Base-by-base conservation (phyloP, 148 eudicot genomes). In the Chenopodium suecicum region DNA sequence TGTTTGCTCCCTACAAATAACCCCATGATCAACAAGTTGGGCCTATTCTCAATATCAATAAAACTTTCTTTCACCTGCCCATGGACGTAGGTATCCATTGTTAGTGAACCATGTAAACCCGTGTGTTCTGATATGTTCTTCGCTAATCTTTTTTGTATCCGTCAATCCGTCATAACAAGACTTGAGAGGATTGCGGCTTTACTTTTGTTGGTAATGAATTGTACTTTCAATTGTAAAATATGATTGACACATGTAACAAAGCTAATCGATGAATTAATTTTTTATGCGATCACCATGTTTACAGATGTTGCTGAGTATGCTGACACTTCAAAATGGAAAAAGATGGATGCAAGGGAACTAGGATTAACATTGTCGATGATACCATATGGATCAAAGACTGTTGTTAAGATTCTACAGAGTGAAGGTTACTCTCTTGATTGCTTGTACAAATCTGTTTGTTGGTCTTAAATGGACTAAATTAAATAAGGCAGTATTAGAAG, bases 321-420 rank as follows among this genome's bases (percentile, higher is more conserved):
- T 76, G 91, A 89, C 37, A 52, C 77, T 76, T 88, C 94, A 48
- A 86, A 82, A 79, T 93, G 98, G 97, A 88, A 77, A 70, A 90
- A 84, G 87, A 17, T 93, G 88, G 89, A 93, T 89, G 85, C 98
- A 1, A 91, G 93, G 83, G 70, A 67, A 23, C 76, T 92, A 64
- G 98, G 98, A 58, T 79, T 95, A 37, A 41, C 74, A 3, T 32
- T 44, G 4, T 83, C 88, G 1, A 84, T 82, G 90, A 85, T 95
- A 73, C 78, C 98, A 44, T 48, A 46, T 10, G 75, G 91, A 25
- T 78, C 98, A 13, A 88, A 83, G 92, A 84, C 70, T 37, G 91
- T 92, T 83, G 80, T 95, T 54, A 88, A 78, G 82, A 50, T 84
- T 87, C 91, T 95, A 54, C 91, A 78, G 34, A 75, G 72, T 50